phyloP scores from a whole-genome alignment of 257 asterid genomes.

The Jacaranda mimosifolia region DNA sequence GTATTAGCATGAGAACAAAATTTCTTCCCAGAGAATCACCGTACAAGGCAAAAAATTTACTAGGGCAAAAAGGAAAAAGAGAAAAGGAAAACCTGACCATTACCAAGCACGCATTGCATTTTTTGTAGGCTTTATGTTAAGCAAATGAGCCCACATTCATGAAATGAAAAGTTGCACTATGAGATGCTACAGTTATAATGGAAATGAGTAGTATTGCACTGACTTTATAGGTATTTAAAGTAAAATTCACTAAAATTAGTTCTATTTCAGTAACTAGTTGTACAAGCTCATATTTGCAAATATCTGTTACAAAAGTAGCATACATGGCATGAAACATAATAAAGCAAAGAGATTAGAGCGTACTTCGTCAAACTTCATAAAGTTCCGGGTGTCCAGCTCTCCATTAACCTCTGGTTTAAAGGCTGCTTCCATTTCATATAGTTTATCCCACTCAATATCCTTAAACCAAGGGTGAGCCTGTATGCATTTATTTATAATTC shows the following conservation, averaged over 20 bases:
- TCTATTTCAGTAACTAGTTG: neutral
- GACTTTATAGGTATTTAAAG: conserved; percentile 1
- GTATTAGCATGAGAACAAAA: neutral
- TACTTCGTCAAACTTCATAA: conserved; percentile 98
- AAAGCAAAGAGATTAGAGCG: conserved; percentile 29
- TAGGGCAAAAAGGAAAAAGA: neutral
- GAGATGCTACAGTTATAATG: neutral
- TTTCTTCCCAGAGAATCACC: neutral
- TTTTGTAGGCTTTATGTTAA: neutral
- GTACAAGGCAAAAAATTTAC: neutral
- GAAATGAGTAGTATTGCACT: neutral
- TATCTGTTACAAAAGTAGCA: neutral
- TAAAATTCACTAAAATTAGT: conserved; percentile 9
- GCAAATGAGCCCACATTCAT: neutral
- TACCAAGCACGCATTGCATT: neutral
- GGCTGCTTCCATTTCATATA: conserved; percentile 98
- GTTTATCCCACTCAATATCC: conserved; percentile 84
- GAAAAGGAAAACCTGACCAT: neutral
- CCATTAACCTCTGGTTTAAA: conserved; percentile 91
- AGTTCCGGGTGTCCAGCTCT: conserved; percentile 95
- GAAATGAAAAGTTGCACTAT: neutral
- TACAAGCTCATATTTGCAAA: neutral
- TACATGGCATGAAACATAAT: neutral
- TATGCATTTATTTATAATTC: conserved; percentile 30
- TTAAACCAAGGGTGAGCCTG: conserved; percentile 97